Conservation (phyloP, 805 yeast species). For the Sungouiella thailandica region DNA sequence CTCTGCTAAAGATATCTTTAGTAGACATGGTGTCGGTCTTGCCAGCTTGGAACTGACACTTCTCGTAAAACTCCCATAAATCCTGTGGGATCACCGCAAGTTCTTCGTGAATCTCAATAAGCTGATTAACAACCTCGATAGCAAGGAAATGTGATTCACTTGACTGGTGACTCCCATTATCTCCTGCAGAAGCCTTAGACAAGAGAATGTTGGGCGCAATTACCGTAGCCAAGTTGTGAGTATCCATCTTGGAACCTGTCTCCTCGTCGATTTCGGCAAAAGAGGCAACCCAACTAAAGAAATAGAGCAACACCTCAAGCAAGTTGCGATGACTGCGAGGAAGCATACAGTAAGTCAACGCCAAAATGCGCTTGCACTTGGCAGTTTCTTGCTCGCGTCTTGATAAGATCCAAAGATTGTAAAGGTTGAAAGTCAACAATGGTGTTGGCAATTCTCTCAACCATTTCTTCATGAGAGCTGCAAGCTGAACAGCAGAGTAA, state of each 20-base stretch:
- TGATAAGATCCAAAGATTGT: conserved; percentile 72
- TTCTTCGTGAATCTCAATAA: conserved; percentile 78
- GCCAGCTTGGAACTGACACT: conserved; percentile 32
- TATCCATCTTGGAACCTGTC: conserved; percentile 87
- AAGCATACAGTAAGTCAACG: conserved; percentile 65
- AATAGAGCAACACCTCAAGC: conserved; percentile 78
- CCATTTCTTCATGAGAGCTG: conserved; percentile 89
- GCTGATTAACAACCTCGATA: conserved; percentile 80
- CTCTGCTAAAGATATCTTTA: conserved; percentile 32
- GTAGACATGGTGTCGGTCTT: conserved; percentile 19
- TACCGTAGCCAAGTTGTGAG: conserved; percentile 92
- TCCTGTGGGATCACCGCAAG: conserved; percentile 73
- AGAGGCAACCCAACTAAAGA: conserved; percentile 92
- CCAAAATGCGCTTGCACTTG: conserved; percentile 50
- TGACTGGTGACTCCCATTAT: conserved; percentile 20
- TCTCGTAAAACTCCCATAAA: conserved; percentile 45
- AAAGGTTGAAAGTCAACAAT: conserved; percentile 67
- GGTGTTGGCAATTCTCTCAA: conserved; percentile 92
- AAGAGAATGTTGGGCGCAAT: conserved; percentile 87
- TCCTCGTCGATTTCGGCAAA: conserved; percentile 91
- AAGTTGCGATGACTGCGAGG: conserved; percentile 81
- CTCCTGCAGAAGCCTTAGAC: conserved; percentile 39
- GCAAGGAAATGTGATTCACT: conserved; percentile 82
- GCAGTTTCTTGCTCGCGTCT: conserved; percentile 46
- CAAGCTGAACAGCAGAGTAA: conserved; percentile 86